phyloP scores from a whole-genome alignment of 2,329 filamentous ascomycete species.

The Cadophora luteo-olivacea region DNA sequence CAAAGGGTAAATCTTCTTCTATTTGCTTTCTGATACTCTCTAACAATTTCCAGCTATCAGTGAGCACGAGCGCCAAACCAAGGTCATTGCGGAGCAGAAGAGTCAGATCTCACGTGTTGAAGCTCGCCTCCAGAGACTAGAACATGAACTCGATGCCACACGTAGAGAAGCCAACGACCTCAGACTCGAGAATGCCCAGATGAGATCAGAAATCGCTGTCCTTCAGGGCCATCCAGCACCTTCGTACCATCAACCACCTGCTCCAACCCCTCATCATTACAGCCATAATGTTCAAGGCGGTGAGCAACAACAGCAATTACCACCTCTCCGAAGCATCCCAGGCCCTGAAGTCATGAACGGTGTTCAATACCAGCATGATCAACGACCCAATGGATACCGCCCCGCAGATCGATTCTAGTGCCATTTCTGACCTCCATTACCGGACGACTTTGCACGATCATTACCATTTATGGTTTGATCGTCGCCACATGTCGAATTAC shows the following conservation, averaged over 20 bases:
- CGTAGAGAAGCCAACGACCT: slow-evolving; percentile 53
- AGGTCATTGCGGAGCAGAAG: slow-evolving; percentile 40
- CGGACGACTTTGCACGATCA: background rate
- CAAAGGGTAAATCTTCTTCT: slow-evolving; percentile 67
- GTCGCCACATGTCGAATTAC: slow-evolving; percentile 1
- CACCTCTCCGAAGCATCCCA: slow-evolving; percentile 57
- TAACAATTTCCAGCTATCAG: slow-evolving; percentile 58
- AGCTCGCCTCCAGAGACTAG: slow-evolving; percentile 47
- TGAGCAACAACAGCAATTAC: slow-evolving; percentile 52
- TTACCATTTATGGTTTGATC: slow-evolving; percentile 5
- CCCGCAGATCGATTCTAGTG: slow-evolving; percentile 26
- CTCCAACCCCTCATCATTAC: slow-evolving; percentile 25
- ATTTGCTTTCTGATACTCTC: slow-evolving; percentile 12
- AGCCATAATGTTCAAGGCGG: slow-evolving; percentile 29
- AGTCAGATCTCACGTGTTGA: slow-evolving; percentile 51
- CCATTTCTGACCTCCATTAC: slow-evolving; percentile 13
- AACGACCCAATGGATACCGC: slow-evolving; percentile 35
- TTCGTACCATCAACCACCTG: slow-evolving; percentile 25
- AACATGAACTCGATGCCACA: slow-evolving; percentile 46
- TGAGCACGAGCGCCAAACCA: slow-evolving; percentile 63
- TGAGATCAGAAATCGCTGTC: slow-evolving; percentile 39
- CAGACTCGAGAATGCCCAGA: slow-evolving; percentile 42
- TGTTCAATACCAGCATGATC: slow-evolving; percentile 59
- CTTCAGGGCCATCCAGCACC: slow-evolving; percentile 28
- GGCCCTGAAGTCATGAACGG: slow-evolving; percentile 68